Evolutionary conservation across 139 green algal genomes (phyloP), one percentile per base, ranked within the genome.

Genomic region (Zygnema cylindricum): DNA sequence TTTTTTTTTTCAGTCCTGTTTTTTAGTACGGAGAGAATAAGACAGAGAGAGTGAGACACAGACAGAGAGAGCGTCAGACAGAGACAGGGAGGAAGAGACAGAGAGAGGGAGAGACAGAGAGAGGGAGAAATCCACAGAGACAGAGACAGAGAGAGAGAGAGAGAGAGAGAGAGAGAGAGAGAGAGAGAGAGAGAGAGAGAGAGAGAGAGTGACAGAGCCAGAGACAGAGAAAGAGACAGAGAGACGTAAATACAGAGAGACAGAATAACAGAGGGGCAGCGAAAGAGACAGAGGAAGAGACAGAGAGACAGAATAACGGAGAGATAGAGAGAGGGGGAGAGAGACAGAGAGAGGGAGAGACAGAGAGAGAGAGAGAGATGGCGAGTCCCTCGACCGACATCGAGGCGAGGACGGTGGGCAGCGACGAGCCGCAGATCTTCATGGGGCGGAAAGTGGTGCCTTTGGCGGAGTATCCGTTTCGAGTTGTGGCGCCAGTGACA

Each of bases 291-390:
- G 71, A 3, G 7, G 38, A 43, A 11, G 3, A 79, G 71, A 3
- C 11, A 30, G 71, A 79, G 11, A 79, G 71, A 79, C 36, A 3
- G 11, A 11, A 7, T 7, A 43, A 42, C 71, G 43, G 11, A 3
- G 11, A 79, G 11, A 79, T 7, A 79, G 71, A 79, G 71, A 79
- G 71, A 79, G 71, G 43, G 71, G 43, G 71, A 79, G 71, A 79
- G 71, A 42, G 7, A 63, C 49, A 63, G 49, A 16, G 16, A 16
- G 16, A 63, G 16, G 49, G 49, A 63, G 49, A 63, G 49, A 63
- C 7, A 16, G 49, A 25, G 7, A 16, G 49, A 63, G 16, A 25
- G 49, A 63, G 7, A 16, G 16, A 16, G 7, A 16, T 25, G 7
- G 49, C 49, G 16, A 16, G 49, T 63, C 49, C 49, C 7, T 63